These are phyloP conservation scores for Penicillium thymicola DNA, from an alignment of 2,329 filamentous ascomycete genomes.

Conservation along the genomic window DNA sequence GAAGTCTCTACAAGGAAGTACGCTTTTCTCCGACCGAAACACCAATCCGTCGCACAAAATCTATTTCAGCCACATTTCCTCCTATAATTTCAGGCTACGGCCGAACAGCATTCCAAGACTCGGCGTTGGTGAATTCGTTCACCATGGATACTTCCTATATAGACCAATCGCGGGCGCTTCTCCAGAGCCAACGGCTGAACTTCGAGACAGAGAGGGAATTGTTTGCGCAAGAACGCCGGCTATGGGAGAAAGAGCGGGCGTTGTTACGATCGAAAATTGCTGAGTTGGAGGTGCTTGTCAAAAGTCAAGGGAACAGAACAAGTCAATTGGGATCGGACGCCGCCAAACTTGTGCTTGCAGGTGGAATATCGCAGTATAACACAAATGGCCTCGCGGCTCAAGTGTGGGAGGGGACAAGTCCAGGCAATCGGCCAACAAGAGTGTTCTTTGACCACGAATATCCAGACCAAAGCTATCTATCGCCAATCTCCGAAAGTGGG, in stretches of 20 bases:
- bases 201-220: conserved; percentile 42
- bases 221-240: conserved; percentile 43
- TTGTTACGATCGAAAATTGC: conserved; percentile 42
- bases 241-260: conserved; percentile 46
- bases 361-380: conserved; percentile 11
- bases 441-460: conserved; percentile 41
- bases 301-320: conserved; percentile 12
- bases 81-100: conserved; percentile 26
- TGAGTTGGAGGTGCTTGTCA: conserved; percentile 39
- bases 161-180: conserved; percentile 40
- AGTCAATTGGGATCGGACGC: conserved; percentile 4
- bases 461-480: conserved; percentile 23
- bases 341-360: conserved; percentile 13
- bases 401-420: conserved; percentile 46
- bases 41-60: conserved; percentile 37
- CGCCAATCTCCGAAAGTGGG: conserved; percentile 32
- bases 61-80: conserved; percentile 38
- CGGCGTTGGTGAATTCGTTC: conserved; percentile 17
- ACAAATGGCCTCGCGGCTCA: conserved; percentile 25
- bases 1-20: conserved; percentile 40
- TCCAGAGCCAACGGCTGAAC: conserved; percentile 37
- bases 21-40: conserved; percentile 41
- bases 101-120: conserved; percentile 17
- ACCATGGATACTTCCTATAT: conserved; percentile 38
- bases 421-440: conserved; percentile 39